Base-by-base conservation (phyloP, 1,139 yeast genomes). In the Geotrichum bryndzae region DNA sequence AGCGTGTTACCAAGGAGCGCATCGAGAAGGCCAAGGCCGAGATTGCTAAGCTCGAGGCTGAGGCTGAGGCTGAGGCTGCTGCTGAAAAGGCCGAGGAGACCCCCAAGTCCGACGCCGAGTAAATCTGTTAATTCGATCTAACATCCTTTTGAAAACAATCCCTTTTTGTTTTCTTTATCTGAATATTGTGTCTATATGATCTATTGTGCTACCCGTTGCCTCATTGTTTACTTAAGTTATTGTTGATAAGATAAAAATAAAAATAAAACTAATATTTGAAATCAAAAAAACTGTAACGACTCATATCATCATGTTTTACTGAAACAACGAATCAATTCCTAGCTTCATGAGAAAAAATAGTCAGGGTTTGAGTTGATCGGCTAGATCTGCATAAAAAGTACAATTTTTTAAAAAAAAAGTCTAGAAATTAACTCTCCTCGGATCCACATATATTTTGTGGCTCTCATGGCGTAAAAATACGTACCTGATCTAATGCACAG, bases 1-100 rank as follows among this genome's bases (percentile, higher is more conserved):
- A 86, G 65, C 89, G 85, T 66, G 91, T 87, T 73, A 90, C 97
- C 65, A 82, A 85, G 74, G 83, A 82, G 74, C 87, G 88, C 75
- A 80, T 88, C 68, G 89, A 83, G 64, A 82, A 81, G 67, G 96
- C 94, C 64, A 84, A 89, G 79, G 88, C 86, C 63, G 85, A 85
- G 75, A 83, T 89, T 68, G 87, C 88, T 67, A 82, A 86, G 73
- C 78, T 89, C 56, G 71, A 70, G 61, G 68, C 65, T 45, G 68
- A 65, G 50, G 64, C 57, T 3, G 65, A 56, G 33, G 25, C 58
- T 51, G 61, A 50, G 13, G 53, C 51, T 25, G 46, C 51, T 41
- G 52, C 33, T 50, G 33, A 25, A 13, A 31, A 15, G 2, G 33
- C 54, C 31, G 54, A 56, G 38, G 60, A 57, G 52, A 22, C 56